These are phyloP conservation scores for Coniophora puteana DNA, from an alignment of 1,284 basidiomycete species.

Conservation along the genomic window DNA sequence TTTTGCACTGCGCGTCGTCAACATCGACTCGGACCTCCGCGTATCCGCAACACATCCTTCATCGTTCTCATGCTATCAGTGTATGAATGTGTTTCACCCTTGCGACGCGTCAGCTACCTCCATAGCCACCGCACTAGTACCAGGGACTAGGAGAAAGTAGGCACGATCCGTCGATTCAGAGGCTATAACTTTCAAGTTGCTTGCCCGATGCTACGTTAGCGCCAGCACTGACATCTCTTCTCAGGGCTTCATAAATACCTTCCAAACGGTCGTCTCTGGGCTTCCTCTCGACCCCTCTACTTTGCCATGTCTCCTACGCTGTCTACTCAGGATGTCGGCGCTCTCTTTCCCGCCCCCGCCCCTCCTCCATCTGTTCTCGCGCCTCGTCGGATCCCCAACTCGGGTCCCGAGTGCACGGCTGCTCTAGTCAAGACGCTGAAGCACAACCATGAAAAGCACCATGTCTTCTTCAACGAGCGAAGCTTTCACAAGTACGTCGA, in stretches of 20 bases:
- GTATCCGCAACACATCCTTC: no score
- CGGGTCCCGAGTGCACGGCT: conserved; percentile 42
- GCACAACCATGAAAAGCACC: conserved; percentile 54
- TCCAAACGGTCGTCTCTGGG: not conserved
- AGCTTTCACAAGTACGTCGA: conserved; percentile 53
- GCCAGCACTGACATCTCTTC: not conserved
- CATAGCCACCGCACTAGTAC: not conserved
- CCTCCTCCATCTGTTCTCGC: conserved; percentile 29
- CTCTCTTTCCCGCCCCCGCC: conserved; percentile 37
- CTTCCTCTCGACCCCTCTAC: not conserved
- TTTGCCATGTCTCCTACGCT: no score
- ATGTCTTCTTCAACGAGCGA: conserved; percentile 58
- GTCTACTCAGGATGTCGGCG: conserved; percentile 14
- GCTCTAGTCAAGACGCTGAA: conserved; percentile 43
- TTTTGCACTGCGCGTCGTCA: no score
- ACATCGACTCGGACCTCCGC: no score
- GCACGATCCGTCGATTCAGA: not conserved
- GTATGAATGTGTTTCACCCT: not conserved
- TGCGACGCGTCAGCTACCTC: no score
- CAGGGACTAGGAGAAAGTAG: not conserved
- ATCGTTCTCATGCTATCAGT: no score
- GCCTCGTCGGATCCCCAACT: conserved; percentile 41
- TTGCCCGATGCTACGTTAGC: no score
- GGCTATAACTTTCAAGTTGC: no score
- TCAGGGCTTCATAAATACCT: not conserved